A percentile compares a stretch with the other conserved stretches of the same genome.
These are phyloP conservation scores for Melaleuca quinquenervia DNA, from an alignment of 345 rosid genomes.

Conservation along the genomic window DNA sequence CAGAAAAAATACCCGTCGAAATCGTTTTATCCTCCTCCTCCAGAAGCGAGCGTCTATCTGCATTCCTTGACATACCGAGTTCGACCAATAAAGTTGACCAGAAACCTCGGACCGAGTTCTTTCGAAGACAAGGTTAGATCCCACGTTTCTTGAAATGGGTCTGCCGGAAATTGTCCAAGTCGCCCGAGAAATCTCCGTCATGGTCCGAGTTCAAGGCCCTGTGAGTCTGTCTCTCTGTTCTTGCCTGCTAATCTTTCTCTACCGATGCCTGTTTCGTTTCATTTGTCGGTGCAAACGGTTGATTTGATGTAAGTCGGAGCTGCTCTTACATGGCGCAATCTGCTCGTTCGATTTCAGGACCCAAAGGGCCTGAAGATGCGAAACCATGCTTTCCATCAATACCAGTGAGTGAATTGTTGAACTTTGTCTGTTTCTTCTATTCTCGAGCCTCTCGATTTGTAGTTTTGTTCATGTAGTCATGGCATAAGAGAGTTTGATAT, in stretches of 20 bases:
- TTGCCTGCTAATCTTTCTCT: background rate
- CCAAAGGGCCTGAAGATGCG: constrained; percentile 93
- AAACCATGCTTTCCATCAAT: constrained; percentile 82
- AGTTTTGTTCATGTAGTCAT: background rate
- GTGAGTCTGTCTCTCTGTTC: constrained; percentile 27
- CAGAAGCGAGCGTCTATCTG: background rate
- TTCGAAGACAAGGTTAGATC: background rate
- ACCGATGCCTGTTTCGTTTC: background rate
- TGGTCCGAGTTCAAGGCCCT: constrained; percentile 83
- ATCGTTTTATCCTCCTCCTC: background rate
- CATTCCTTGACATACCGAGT: no score
- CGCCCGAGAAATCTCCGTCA: constrained; percentile 48
- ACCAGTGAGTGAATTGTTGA: constrained; percentile 34
- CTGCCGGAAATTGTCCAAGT: constrained; percentile 35
- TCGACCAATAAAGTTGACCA: background rate
- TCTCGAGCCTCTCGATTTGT: background rate
- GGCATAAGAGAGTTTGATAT: background rate
- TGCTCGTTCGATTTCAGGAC: constrained; percentile 30
- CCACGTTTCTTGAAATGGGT: constrained; percentile 29
- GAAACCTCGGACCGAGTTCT: background rate
- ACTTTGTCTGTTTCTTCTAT: background rate
- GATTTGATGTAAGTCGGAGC: background rate
- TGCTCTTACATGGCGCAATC: background rate
- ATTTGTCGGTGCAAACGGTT: background rate
- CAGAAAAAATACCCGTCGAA: background rate